Base-by-base conservation (phyloP, 1,284 basidiomycete species). In the Coniophora puteana region DNA sequence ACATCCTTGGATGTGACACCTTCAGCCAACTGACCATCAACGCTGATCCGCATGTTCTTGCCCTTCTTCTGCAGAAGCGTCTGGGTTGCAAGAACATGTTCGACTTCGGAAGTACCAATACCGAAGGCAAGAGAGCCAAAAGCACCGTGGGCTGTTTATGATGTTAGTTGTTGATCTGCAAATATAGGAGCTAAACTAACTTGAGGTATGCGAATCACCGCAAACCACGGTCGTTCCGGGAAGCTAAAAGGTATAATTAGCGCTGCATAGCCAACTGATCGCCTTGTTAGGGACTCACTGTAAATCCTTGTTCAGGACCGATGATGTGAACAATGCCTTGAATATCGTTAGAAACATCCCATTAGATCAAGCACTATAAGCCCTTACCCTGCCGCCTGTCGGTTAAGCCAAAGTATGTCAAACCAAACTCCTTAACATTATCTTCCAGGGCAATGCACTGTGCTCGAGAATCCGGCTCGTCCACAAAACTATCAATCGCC, bases 101-200 rank as follows among this genome's bases (percentile, higher is more conserved):
- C 93, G 53, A 97, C 93, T 63, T 97, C 93, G 38, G 93, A 94
- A 5, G 93, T 96, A 31, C 93, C 93, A 57, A 97, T 96, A 53
- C 94, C 93, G 57, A 97, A 97, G 0, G 93, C 93, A 49, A 96
- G 79, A 37, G 94, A 93, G 35, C 93, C 93, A 57, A 97, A 97
- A 1, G 93, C 94, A 37, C 94, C 93, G 60, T 97, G 93, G 11
- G 93, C 89, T 91, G 49, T 20, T 43, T 34, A 35, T 41, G 27
- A 22, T 26, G 16, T 17, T 8, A 22, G 26, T 4, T 40, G 17
- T 52, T 35, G 21, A 7, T 37, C 18, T 34, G 27, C 7, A 27
- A 10, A 35, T 22, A 11, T 24, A n/a, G 16, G 31, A 14, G 32
- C 28, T 11, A 22, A 27, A 67, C 83, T 48, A 61, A 89, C 87